Evolutionary conservation across 2,329 filamentous ascomycete species (phyloP).

Genomic region (Fusarium floridanum): DNA sequence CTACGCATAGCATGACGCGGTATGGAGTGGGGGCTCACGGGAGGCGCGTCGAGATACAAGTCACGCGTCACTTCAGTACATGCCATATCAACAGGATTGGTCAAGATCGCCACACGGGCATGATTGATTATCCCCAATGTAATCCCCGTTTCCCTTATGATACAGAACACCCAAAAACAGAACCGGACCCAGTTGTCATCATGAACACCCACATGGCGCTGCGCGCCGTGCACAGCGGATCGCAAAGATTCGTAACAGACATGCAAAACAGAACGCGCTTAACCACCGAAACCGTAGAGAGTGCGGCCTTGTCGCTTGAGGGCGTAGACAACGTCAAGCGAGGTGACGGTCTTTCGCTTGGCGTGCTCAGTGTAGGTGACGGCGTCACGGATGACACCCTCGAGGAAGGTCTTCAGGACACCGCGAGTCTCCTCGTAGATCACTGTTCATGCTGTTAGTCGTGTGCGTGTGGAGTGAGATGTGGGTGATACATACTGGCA

Average conservation of each 20-base stretch:
- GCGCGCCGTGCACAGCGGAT: conserved; percentile 29
- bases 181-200: conserved; percentile 58
- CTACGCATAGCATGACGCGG: neutral
- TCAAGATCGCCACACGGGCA: conserved; percentile 45
- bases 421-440: conserved; percentile 84
- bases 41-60: neutral
- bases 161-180: conserved; percentile 60
- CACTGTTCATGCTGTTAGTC: conserved; percentile 73
- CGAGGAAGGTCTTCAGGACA: conserved; percentile 83
- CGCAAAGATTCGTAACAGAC: conserved; percentile 54
- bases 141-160: conserved; percentile 58
- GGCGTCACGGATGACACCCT: conserved; percentile 81
- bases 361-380: conserved; percentile 85
- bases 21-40: neutral
- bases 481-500: conserved; percentile 74
- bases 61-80: neutral
- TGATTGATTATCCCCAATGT: conserved; percentile 53
- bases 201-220: conserved; percentile 54
- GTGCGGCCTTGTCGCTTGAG: conserved; percentile 79
- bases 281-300: conserved; percentile 92
- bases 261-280: conserved; percentile 56
- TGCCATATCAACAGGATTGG: conserved; percentile 21
- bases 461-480: conserved; percentile 68
- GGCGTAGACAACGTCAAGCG: conserved; percentile 76
- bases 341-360: conserved; percentile 85